A percentile compares a stretch with the other conserved stretches of the same genome.
phyloP scores from a whole-genome alignment of 352 stramenopile species.

The Pythium insidiosum region DNA sequence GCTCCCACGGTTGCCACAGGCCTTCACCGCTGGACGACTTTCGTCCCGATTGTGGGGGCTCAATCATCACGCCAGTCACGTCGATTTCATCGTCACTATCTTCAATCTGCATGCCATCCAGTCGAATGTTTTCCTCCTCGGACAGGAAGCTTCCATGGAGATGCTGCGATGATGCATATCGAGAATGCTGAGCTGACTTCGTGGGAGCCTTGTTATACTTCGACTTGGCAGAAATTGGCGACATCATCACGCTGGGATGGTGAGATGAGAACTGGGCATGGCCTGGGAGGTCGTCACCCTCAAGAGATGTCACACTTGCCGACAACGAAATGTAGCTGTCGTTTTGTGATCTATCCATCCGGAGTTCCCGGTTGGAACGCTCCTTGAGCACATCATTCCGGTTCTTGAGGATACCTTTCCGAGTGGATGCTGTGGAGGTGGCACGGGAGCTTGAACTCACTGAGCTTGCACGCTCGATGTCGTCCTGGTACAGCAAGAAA shows the following conservation, averaged over 20 bases:
- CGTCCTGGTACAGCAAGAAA: conserved; percentile 18
- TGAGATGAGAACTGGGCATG: conserved; percentile 10
- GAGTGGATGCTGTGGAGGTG: not conserved
- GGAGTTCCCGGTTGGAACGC: not conserved
- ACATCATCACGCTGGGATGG: conserved; percentile 10
- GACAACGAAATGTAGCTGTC: conserved; percentile 17
- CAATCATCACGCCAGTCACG: conserved; percentile 46
- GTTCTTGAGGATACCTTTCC: conserved; percentile 18
- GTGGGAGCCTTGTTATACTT: too few species aligned
- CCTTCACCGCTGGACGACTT: conserved; percentile 35
- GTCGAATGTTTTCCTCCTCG: too few species aligned
- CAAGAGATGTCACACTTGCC: conserved; percentile 12
- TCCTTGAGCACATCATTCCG: too few species aligned
- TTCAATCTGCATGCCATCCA: too few species aligned
- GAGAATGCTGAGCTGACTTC: not conserved
- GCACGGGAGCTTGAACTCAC: conserved; percentile 4
- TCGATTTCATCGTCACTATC: conserved; percentile 63
- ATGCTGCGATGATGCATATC: too few species aligned
- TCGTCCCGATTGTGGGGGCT: conserved; percentile 8
- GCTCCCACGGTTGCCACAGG: conserved; percentile 74
- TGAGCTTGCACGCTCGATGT: conserved; percentile 8
- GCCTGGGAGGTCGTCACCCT: conserved; percentile 12
- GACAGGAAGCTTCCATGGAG: conserved; percentile 18
- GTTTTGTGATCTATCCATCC: conserved; percentile 11
- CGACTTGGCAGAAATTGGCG: too few species aligned